A percentile compares a stretch with the other conserved stretches of the same genome.
Conservation (phyloP, 1,284 basidiomycete species). For the Trichosporon sp. region DNA sequence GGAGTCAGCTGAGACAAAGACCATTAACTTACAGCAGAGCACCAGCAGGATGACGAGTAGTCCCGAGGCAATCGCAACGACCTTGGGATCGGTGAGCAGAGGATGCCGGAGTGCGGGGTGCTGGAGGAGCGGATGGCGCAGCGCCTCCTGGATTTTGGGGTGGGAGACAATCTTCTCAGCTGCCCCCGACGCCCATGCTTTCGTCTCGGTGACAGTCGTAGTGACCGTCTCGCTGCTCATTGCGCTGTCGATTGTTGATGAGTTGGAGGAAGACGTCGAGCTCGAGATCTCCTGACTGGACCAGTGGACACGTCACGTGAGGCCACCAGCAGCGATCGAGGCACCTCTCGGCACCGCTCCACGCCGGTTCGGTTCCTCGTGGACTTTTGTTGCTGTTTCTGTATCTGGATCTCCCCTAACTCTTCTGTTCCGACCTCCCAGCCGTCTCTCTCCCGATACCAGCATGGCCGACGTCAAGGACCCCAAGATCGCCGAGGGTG, state of each 20-base stretch:
- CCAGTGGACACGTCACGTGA: slow-evolving; percentile 20
- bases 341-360: slow-evolving; percentile 17
- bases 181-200: slow-evolving; percentile 1
- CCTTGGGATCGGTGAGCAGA: slow-evolving; percentile 42
- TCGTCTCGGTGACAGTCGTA: neutral
- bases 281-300: neutral
- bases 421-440: slow-evolving; percentile 7
- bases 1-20: slow-evolving; percentile 11
- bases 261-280: neutral
- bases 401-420: neutral
- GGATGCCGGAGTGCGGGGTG: slow-evolving; percentile 30
- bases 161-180: slow-evolving; percentile 19
- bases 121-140: slow-evolving; percentile 16
- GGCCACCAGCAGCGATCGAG: neutral
- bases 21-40: slow-evolving; percentile 34
- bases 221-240: slow-evolving; percentile 10
- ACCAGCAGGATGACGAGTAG: slow-evolving; percentile 38
- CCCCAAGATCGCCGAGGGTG: slow-evolving; percentile 74
- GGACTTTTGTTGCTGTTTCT: slow-evolving; percentile 8
- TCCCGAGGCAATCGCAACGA: slow-evolving; percentile 43
- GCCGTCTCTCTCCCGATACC: slow-evolving; percentile 10
- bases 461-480: slow-evolving; percentile 81
- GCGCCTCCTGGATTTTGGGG: slow-evolving; percentile 20
- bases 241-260: neutral
- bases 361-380: slow-evolving; percentile 18